phyloP scores from a whole-genome alignment of 257 asterid species.

The Fraxinus cuspidata region DNA sequence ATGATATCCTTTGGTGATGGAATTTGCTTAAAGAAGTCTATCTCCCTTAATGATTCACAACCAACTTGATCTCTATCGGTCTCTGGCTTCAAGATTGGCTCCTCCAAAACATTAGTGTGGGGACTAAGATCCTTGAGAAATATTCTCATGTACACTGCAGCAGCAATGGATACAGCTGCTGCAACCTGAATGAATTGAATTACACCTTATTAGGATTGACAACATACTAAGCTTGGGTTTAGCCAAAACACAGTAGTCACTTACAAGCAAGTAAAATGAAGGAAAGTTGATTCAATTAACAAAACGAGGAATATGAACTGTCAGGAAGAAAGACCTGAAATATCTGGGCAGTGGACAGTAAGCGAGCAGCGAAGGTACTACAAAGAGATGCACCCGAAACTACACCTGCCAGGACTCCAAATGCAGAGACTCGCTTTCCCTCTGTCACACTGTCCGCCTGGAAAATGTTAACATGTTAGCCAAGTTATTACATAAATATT shows the following conservation, averaged over 20 bases:
- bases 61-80: background rate
- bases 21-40: background rate
- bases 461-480: background rate
- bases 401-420: conserved; percentile 53
- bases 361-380: conserved; percentile 52
- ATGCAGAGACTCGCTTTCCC: conserved; percentile 54
- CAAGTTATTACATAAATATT: background rate
- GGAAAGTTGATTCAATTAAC: background rate
- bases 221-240: no score
- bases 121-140: conserved; percentile 25
- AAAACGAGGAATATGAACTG: background rate
- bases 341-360: conserved; percentile 48
- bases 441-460: conserved; percentile 60
- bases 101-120: background rate
- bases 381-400: conserved; percentile 50
- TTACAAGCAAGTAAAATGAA: background rate
- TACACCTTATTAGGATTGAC: background rate
- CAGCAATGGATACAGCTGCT: conserved; percentile 22
- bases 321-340: conserved; percentile 37
- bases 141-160: conserved; percentile 32
- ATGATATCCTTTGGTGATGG: conserved; percentile 20
- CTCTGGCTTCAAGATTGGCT: conserved; percentile 11
- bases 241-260: background rate
- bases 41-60: background rate
- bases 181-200: conserved; percentile 26